phyloP scores from a whole-genome alignment of 2,329 filamentous ascomycete species.

The Aspergillus hortae region DNA sequence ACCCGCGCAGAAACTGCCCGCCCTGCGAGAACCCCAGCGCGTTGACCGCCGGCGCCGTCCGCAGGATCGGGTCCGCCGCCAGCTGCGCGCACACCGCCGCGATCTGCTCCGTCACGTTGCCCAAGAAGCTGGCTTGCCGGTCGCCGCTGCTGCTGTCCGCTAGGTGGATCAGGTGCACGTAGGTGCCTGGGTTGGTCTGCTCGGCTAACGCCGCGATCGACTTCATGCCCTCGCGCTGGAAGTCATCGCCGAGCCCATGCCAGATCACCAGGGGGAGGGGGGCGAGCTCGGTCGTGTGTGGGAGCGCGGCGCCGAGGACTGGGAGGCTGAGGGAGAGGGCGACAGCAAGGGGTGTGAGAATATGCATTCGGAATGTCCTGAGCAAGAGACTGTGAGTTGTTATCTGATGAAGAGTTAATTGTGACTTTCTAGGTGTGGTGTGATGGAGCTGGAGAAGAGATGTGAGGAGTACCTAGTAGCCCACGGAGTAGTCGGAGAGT shows the following conservation, averaged over 20 bases:
- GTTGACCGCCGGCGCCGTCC: constrained; percentile 78
- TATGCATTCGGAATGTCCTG: neutral
- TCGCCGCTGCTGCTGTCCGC: constrained; percentile 65
- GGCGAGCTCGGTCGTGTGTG: constrained; percentile 21
- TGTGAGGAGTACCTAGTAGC: neutral
- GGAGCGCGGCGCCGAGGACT: constrained; percentile 16
- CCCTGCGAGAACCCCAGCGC: constrained; percentile 94
- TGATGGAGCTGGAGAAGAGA: neutral
- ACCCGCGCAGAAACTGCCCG: constrained; percentile 89
- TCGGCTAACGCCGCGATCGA: constrained; percentile 69
- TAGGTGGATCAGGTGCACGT: constrained; percentile 75
- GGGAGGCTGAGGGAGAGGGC: constrained; percentile 6
- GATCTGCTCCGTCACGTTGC: constrained; percentile 80
- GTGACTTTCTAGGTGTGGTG: neutral
- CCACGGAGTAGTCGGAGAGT: neutral
- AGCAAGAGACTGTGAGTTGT: neutral
- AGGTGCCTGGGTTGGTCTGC: constrained; percentile 72
- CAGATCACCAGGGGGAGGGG: constrained; percentile 89
- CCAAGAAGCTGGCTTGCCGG: constrained; percentile 81
- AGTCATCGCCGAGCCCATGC: constrained; percentile 74
- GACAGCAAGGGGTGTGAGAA: neutral
- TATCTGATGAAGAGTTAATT: no score
- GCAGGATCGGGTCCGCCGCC: constrained; percentile 71
- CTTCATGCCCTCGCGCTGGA: constrained; percentile 69
- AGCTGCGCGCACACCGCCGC: constrained; percentile 73